Conservation (phyloP, 73 alveolate genomes). For the Tetrahymena elliotti region DNA sequence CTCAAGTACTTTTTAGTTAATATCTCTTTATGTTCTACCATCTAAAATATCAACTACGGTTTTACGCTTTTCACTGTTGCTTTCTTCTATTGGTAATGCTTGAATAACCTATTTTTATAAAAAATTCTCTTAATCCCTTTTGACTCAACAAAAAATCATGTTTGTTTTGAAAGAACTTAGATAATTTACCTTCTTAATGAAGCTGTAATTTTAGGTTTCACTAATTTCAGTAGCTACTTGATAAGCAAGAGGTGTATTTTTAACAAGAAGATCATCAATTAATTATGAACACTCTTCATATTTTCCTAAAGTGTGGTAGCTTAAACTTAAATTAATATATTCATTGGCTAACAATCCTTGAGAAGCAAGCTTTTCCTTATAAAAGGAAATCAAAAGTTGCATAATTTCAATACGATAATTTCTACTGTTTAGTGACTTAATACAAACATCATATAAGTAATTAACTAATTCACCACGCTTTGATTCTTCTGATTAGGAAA, state of each 20-base stretch:
- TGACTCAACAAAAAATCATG: neutral
- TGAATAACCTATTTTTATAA: slow-evolving; percentile 68
- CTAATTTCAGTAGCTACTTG: neutral
- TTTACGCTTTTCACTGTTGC: slow-evolving; percentile 11
- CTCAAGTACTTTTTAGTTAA: slow-evolving; percentile 59
- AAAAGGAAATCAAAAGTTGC: slow-evolving; percentile 52
- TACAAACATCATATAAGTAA: slow-evolving; percentile 73
- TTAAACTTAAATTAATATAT: neutral
- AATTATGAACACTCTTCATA: neutral
- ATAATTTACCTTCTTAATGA: slow-evolving; percentile 14
- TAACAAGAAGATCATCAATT: neutral
- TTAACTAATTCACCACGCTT: slow-evolving; percentile 53
- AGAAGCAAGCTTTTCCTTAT: slow-evolving; percentile 48
- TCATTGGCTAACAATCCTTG: neutral
- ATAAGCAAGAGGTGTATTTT: neutral
- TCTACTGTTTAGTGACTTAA: slow-evolving; percentile 62
- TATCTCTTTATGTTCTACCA: slow-evolving; percentile 58
- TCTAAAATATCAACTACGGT: slow-evolving; percentile 44
- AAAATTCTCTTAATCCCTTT: slow-evolving; percentile 55
- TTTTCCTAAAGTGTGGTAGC: neutral
- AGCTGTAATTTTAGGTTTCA: neutral
- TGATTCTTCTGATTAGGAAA: slow-evolving; percentile 45
- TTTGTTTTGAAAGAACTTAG: neutral
- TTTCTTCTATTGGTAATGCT: slow-evolving; percentile 33
- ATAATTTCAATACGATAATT: slow-evolving; percentile 66